These are phyloP conservation scores for Phaffia tasmanica DNA, from an alignment of 768 basidiomycete genomes.

Conservation along the genomic window DNA sequence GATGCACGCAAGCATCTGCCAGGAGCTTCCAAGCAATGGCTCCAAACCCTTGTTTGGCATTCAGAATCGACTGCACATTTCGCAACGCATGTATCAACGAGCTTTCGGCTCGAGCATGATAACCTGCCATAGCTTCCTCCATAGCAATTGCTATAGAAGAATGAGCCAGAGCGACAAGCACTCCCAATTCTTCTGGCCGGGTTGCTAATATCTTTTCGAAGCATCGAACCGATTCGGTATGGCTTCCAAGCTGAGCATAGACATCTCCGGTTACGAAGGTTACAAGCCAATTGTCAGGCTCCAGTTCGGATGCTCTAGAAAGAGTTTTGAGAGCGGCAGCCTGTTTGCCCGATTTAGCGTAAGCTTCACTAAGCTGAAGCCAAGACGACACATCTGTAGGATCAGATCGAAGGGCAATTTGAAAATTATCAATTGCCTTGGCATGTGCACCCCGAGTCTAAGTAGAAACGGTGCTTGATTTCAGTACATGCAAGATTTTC, in stretches of 20 bases:
- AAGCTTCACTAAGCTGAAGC: slow-evolving; percentile 85
- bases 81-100: slow-evolving; percentile 57
- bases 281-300: slow-evolving; percentile 71
- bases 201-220: slow-evolving; percentile 50
- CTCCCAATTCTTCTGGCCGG: slow-evolving; percentile 59
- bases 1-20: slow-evolving; percentile 60
- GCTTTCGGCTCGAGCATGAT: slow-evolving; percentile 57
- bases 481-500: neutral
- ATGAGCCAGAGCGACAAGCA: slow-evolving; percentile 59
- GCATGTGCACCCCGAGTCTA: slow-evolving; percentile 60
- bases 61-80: slow-evolving; percentile 46
- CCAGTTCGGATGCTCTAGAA: slow-evolving; percentile 57
- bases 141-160: slow-evolving; percentile 61
- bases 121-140: slow-evolving; percentile 56
- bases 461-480: slow-evolving; percentile 4
- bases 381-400: slow-evolving; percentile 69
- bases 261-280: slow-evolving; percentile 74
- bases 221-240: slow-evolving; percentile 58
- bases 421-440: slow-evolving; percentile 69
- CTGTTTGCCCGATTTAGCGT: slow-evolving; percentile 74
- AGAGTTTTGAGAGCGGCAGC: slow-evolving; percentile 83
- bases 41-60: slow-evolving; percentile 53
- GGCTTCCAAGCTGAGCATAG: slow-evolving; percentile 62
- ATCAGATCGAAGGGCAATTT: slow-evolving; percentile 70
- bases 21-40: slow-evolving; percentile 68